Conservation (phyloP, 139 green algal genomes). For the Chlorella sp. region DNA sequence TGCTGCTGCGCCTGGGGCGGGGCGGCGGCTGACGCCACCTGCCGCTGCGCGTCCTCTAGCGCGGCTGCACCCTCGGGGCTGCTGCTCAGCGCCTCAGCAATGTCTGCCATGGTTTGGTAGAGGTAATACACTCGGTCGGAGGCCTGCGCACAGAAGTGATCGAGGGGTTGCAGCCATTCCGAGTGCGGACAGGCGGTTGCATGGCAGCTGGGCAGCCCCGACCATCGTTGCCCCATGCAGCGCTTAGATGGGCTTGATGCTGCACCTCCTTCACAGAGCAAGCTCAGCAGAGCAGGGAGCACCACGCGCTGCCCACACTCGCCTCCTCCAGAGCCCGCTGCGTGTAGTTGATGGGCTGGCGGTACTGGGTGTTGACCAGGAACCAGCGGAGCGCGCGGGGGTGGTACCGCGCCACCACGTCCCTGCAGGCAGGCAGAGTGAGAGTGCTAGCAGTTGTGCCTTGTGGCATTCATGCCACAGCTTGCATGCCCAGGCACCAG, state of each 20-base stretch:
- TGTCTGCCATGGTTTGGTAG: conserved; percentile 82
- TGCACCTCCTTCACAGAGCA: too few species aligned
- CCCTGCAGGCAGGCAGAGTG: conserved; percentile 3
- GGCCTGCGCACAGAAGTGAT: too few species aligned
- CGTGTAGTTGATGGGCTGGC: conserved; percentile 93
- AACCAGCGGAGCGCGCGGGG: conserved; percentile 93
- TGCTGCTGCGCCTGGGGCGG: not conserved
- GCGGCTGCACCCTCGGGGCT: conserved; percentile 20
- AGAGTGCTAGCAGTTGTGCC: too few species aligned
- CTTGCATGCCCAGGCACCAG: too few species aligned
- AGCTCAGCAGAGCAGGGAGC: too few species aligned
- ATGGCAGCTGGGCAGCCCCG: too few species aligned
- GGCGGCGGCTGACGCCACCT: conserved; percentile 3
- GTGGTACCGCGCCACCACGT: conserved; percentile 87
- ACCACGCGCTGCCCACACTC: not conserved
- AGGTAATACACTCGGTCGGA: conserved; percentile 92
- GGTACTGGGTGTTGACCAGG: conserved; percentile 94
- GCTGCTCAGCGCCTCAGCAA: conserved; percentile 44
- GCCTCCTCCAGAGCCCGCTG: conserved; percentile 83
- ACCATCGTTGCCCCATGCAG: too few species aligned
- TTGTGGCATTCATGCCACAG: too few species aligned
- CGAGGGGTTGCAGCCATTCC: too few species aligned
- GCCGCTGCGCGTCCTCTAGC: conserved; percentile 21
- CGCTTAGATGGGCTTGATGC: too few species aligned
- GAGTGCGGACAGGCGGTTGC: too few species aligned